Base-by-base conservation (phyloP, 495 filamentous ascomycete species). In the Penicillium psychrofluorescens region DNA sequence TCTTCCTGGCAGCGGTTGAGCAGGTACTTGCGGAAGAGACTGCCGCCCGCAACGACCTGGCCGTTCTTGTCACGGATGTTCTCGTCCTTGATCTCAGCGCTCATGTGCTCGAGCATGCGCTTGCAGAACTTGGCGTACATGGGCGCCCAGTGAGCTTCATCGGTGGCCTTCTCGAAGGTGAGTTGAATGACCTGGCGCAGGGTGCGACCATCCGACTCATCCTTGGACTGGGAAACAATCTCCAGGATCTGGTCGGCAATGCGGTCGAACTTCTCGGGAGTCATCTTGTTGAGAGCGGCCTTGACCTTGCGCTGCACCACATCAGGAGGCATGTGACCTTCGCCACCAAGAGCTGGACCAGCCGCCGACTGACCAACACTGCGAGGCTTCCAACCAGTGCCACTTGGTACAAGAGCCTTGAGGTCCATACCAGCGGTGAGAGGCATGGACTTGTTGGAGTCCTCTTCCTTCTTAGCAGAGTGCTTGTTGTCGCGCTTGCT, bases 121-220 rank as follows among this genome's bases (percentile, higher is more conserved):
- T 92, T 88, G 75, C 89, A 95, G 79, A 99, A 99, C 66, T 89
- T 94, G 57, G 92, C 94, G 59, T 97, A 97, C 89, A 97, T 98
- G 12, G 86, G 86, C 29, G 92, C 90, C 94, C 94, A 99, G 67
- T 96, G 91, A 50, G 90, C 88, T 64, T 99, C 92, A 63, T 99
- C 92, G 27, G 89, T 95, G 52, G 92, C 92, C 72, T 99, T 99
- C 72, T 97, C 92, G 57, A 99, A 99, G 4, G 90, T 95, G 43
- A 99, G 85, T 60, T 95, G 90, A 55, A 99, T 99, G 59, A 97
- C 90, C 63, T 99, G 92, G 53, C 92, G 85, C 40, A 99, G 75
- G 2, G 94, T 97, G 12, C 92, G 84, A 32, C 92, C 92, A 59
- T 99, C 94, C 6, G 77, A 76, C 72, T 99, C 92, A 56, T 91